Conservation (phyloP, 1,284 basidiomycete genomes). For the Sporisorium graminicola region DNA sequence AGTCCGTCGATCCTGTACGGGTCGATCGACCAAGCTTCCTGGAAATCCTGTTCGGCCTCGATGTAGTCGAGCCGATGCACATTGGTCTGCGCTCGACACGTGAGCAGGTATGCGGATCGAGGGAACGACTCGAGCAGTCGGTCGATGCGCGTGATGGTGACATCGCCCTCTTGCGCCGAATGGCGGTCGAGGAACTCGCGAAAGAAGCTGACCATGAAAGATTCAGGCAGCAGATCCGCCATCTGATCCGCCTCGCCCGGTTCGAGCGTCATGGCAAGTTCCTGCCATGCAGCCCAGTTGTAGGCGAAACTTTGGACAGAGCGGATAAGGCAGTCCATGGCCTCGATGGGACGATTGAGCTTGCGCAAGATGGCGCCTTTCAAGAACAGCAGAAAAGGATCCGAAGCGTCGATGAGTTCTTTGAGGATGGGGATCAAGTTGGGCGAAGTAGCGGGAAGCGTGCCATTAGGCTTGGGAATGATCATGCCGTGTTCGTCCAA, state of each 20-base stretch:
- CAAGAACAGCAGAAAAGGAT: slow-evolving; percentile 65
- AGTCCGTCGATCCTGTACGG: slow-evolving; percentile 94
- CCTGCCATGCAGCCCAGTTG: slow-evolving; percentile 93
- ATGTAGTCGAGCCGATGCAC: slow-evolving; percentile 53
- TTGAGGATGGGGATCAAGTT: slow-evolving; percentile 57
- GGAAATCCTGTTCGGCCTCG: slow-evolving; percentile 64
- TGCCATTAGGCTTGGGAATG: slow-evolving; percentile 50
- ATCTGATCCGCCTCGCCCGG: slow-evolving; percentile 52
- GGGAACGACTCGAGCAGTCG: slow-evolving; percentile 83
- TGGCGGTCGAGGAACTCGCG: slow-evolving; percentile 89
- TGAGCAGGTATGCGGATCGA: slow-evolving; percentile 84
- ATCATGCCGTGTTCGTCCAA: slow-evolving; percentile 55
- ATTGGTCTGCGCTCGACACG: slow-evolving; percentile 58
- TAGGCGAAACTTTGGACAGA: slow-evolving; percentile 87
- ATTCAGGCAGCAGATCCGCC: slow-evolving; percentile 78
- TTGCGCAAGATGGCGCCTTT: slow-evolving; percentile 67
- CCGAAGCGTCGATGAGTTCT: slow-evolving; percentile 57
- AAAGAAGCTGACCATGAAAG: slow-evolving; percentile 83
- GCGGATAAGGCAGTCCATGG: slow-evolving; percentile 82
- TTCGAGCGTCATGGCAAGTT: slow-evolving; percentile 63
- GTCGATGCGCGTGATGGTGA: slow-evolving; percentile 59
- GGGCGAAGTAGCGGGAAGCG: slow-evolving; percentile 43
- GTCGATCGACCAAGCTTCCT: slow-evolving; percentile 74
- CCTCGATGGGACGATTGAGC: slow-evolving; percentile 73
- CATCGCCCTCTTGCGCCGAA: slow-evolving; percentile 72